Percentiles rank a stretch among this genome's conserved stretches.
Conservation (phyloP, 495 filamentous ascomycete species). For the Bryoglossum gracile region DNA sequence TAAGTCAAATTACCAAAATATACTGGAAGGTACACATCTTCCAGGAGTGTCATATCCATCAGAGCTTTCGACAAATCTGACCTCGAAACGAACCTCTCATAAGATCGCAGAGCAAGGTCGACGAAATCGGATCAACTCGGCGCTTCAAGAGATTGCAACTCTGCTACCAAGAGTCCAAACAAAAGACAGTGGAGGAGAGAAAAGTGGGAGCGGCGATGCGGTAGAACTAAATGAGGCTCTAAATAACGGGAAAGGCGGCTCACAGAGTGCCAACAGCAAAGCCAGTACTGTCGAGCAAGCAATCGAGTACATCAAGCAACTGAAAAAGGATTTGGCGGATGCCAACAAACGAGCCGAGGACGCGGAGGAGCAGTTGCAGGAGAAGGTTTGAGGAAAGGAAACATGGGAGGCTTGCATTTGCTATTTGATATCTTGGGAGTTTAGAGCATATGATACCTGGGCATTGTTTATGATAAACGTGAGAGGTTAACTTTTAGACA, state of each 20-base stretch:
- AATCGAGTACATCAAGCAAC: slow-evolving; percentile 85
- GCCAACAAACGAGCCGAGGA: slow-evolving; percentile 57
- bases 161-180: slow-evolving; percentile 57
- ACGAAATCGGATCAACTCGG: slow-evolving; percentile 89
- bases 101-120: slow-evolving; percentile 97
- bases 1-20: slow-evolving; percentile 97
- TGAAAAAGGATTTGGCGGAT: slow-evolving; percentile 66
- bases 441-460: not conserved
- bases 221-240: slow-evolving; percentile 22
- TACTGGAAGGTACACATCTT: slow-evolving; percentile 84
- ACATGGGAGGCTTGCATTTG: not conserved
- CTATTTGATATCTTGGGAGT: not conserved
- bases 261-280: slow-evolving; percentile 69
- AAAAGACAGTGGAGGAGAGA: slow-evolving; percentile 34
- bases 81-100: slow-evolving; percentile 93
- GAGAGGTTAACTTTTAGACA: not conserved
- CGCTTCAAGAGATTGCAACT: slow-evolving; percentile 82
- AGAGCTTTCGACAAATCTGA: slow-evolving; percentile 83
- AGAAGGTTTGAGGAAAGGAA: not conserved
- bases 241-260: slow-evolving; percentile 30
- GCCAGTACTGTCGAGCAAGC: slow-evolving; percentile 93
- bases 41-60: slow-evolving; percentile 88
- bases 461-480: not conserved
- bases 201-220: slow-evolving; percentile 33
- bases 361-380: slow-evolving; percentile 50